Conservation (phyloP, 75 land plant species). For the Isoetes taiwanensis region DNA sequence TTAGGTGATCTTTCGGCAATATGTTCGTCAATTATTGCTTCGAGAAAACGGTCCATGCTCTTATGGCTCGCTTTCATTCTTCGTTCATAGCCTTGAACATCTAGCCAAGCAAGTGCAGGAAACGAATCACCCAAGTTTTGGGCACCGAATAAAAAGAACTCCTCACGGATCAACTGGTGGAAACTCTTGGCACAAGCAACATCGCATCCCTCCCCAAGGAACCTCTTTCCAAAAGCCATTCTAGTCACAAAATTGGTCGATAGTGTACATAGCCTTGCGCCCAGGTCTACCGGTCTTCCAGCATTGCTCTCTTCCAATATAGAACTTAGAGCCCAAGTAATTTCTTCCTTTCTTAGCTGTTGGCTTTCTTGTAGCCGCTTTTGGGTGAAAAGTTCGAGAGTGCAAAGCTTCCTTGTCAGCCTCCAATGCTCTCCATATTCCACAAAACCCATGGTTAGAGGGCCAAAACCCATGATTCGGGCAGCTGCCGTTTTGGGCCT, state of each 20-base stretch:
- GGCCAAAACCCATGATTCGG: neutral
- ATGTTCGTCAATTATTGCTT: constrained; percentile 7
- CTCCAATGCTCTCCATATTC: constrained; percentile 13
- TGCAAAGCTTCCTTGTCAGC: neutral
- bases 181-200: neutral
- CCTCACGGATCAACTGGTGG: constrained; percentile 2
- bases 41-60: neutral
- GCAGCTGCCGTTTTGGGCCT: constrained; percentile 3
- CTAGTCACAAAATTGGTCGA: constrained; percentile 2
- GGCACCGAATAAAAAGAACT: neutral
- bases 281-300: neutral
- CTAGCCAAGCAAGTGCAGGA: constrained; percentile 7
- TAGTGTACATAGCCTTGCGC: neutral
- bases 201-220: neutral
- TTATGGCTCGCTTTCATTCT: constrained; percentile 4
- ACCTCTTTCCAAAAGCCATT: constrained; percentile 7
- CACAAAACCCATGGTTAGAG: constrained; percentile 7
- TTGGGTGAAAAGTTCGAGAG: too few species aligned
- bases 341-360: neutral
- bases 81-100: constrained; percentile 10
- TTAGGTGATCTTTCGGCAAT: neutral
- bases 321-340: too few species aligned
- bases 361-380: too few species aligned
- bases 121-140: constrained; percentile 13
- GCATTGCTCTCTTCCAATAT: too few species aligned